Base-by-base conservation (phyloP, 768 basidiomycete genomes). In the Leucocoprinus birnbaumii region DNA sequence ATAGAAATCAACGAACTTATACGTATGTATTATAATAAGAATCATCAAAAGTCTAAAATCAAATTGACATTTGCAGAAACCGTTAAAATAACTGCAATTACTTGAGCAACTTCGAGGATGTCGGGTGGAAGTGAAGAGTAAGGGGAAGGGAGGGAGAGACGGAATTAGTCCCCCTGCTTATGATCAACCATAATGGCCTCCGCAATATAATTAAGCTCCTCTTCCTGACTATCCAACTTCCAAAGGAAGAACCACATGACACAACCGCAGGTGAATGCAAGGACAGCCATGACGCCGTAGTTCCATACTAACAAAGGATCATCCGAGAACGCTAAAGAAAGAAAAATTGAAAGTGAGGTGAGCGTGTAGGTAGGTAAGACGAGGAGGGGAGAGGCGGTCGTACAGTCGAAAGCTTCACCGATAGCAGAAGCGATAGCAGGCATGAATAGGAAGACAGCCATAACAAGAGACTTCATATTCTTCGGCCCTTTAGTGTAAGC, bases 401-500 rank as follows among this genome's bases (percentile, higher is more conserved):
- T 52, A 86, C 85, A 74, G 57, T 88, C 85, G 55, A 89, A 88
- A 2, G 85, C 86, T 66, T 89, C 87, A 47, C 82, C 82, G 42
- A 90, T 56, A 25, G 86, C 85, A 25, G 83, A 70, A 13, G 85
- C 71, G 41, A 90, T 41, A 2, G 88, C 85, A 19, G 67, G 75
- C 65, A 68, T 84, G 67, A 85, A 82, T 34, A 87, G 66, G 71
- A 81, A 86, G 27, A 85, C 56, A 27, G 82, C 73, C 87, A 90
- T 90, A 53, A 94, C 89, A 55, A 94, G 80, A 42, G 89, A 91
- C 24, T 84, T 82, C 93, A 94, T 94, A 70, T 89, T 89, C 68
- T 75, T 84, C 13, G 92, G 92, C n/a, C 90, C 91, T 69, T 93
- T 91, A 25, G 87, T 89, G 72, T 86, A 93, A n/a, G 89, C 90